phyloP scores from a whole-genome alignment of 108 stramenopile species.

The Stephanodiscus triporus region DNA sequence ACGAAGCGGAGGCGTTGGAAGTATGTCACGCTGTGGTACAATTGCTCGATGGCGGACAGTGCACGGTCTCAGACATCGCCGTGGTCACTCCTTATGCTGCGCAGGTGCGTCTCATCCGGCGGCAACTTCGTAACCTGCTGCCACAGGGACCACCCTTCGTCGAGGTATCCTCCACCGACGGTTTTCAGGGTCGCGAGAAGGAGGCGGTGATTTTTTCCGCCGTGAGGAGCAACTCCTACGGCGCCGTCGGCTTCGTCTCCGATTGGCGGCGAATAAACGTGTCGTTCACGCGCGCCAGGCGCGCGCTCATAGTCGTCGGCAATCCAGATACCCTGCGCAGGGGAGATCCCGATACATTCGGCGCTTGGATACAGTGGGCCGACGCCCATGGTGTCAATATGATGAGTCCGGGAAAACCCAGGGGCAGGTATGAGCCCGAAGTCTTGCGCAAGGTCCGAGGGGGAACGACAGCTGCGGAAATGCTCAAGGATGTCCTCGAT shows the following conservation, averaged over 20 bases:
- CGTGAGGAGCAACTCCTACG: constrained; percentile 93
- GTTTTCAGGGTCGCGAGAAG: constrained; percentile 99
- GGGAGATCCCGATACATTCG: constrained; percentile 91
- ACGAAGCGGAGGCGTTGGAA: constrained; percentile 93
- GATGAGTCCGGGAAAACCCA: constrained; percentile 84
- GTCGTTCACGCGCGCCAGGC: constrained; percentile 96
- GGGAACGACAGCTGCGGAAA: constrained; percentile 92
- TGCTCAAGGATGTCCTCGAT: constrained; percentile 89
- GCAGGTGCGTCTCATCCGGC: constrained; percentile 93
- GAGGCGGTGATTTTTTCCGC: constrained; percentile 98
- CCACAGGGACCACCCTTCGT: constrained; percentile 78
- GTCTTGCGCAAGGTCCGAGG: constrained; percentile 91
- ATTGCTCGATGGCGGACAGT: constrained; percentile 85
- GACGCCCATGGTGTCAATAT: constrained; percentile 92
- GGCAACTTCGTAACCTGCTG: constrained; percentile 69
- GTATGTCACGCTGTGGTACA: constrained; percentile 85
- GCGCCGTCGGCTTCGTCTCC: constrained; percentile 95
- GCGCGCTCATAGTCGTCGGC: constrained; percentile 92
- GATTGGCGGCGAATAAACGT: constrained; percentile 99
- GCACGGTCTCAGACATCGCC: constrained; percentile 89
- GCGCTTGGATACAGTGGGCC: constrained; percentile 89
- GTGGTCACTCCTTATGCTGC: constrained; percentile 99
- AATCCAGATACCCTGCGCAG: constrained; percentile 89
- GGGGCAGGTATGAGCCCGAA: constrained; percentile 91
- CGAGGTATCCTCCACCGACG: constrained; percentile 98